These are phyloP conservation scores for Cyberlindnera lachancei DNA, from an alignment of 805 yeast species.

Conservation along the genomic window DNA sequence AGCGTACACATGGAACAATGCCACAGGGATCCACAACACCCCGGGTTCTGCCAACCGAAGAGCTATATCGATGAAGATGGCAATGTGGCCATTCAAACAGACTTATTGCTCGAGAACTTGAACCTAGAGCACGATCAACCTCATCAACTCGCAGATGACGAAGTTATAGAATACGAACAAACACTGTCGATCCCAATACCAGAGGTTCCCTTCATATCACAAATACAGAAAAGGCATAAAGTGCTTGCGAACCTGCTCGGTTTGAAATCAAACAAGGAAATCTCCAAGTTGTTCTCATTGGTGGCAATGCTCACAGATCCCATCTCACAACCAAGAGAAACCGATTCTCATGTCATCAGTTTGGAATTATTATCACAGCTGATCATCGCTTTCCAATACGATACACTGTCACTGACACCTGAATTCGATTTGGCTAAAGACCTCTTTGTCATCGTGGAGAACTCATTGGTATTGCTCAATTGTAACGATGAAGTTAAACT, in stretches of 20 bases:
- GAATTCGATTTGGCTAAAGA: slow-evolving; percentile 26
- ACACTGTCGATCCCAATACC: slow-evolving; percentile 26
- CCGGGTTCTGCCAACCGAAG: slow-evolving; percentile 7
- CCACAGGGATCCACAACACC: slow-evolving; percentile 8
- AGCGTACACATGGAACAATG: slow-evolving; percentile 3
- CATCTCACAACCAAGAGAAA: slow-evolving; percentile 60
- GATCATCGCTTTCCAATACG: slow-evolving; percentile 28
- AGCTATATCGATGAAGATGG: background rate
- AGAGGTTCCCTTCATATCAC: slow-evolving; percentile 15
- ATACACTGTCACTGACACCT: slow-evolving; percentile 25
- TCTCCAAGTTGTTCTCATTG: slow-evolving; percentile 14
- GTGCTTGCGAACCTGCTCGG: slow-evolving; percentile 23
- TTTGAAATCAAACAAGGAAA: slow-evolving; percentile 12
- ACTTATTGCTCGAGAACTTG: too few species aligned
- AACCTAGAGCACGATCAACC: too few species aligned
- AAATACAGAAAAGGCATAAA: slow-evolving; percentile 24
- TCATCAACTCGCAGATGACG: slow-evolving; percentile 4
- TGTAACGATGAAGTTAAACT: slow-evolving; percentile 37
- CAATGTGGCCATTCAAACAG: too few species aligned
- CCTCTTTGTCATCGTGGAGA: slow-evolving; percentile 29
- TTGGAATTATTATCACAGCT: slow-evolving; percentile 47
- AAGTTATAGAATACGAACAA: slow-evolving; percentile 16
- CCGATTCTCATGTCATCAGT: slow-evolving; percentile 45
- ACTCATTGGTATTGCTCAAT: slow-evolving; percentile 29
- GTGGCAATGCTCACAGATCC: slow-evolving; percentile 48